phyloP scores from a whole-genome alignment of 2,329 filamentous ascomycete genomes.

The Apiospora saccharicola region DNA sequence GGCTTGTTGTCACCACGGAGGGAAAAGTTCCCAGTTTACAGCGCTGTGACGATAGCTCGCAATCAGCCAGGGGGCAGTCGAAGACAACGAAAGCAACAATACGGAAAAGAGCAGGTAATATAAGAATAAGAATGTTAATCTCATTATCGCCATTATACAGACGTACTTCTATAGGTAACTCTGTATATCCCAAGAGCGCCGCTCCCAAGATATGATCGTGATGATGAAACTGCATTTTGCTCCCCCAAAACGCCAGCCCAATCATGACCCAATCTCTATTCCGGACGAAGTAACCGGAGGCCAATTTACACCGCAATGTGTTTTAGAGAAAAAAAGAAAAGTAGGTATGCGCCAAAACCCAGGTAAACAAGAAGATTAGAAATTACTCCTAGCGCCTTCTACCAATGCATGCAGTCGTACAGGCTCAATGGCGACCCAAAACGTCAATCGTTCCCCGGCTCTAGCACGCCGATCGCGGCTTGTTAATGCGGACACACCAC shows the following conservation, averaged over 20 bases:
- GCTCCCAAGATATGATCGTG: not conserved
- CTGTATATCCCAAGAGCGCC: not conserved
- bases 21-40: too few species aligned
- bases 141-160: not conserved
- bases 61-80: too few species aligned
- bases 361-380: not conserved
- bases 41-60: too few species aligned
- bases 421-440: not conserved
- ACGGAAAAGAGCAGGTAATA: too few species aligned
- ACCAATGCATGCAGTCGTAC: not conserved
- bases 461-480: conserved; percentile 51
- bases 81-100: too few species aligned
- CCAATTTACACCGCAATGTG: not conserved
- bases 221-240: not conserved
- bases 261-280: not conserved
- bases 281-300: not conserved
- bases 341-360: not conserved
- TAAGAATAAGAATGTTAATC: not conserved
- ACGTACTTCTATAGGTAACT: not conserved
- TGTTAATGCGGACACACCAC: conserved; percentile 68
- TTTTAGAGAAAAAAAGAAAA: not conserved
- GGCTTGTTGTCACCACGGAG: not conserved
- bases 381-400: not conserved
- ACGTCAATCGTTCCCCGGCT: not conserved
- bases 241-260: conserved; percentile 1